Evolutionary conservation across 2,329 filamentous ascomycete species (phyloP).

Genomic region (Diaporthe amygdali): DNA sequence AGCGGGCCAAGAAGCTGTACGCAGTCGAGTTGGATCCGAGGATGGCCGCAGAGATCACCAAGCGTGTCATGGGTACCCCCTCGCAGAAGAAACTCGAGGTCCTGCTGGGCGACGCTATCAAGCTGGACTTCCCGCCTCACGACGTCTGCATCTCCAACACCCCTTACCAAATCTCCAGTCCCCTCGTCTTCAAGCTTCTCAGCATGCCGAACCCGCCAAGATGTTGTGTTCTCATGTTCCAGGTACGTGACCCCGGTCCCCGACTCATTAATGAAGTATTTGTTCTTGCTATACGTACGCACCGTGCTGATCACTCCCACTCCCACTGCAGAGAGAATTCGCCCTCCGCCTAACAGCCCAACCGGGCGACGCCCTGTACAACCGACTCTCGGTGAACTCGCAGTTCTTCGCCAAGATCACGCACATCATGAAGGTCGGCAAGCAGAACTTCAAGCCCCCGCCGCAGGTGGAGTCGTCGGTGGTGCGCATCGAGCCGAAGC

Average conservation of each 20-base stretch:
- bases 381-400: slow-evolving; percentile 87
- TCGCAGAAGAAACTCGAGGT: slow-evolving; percentile 85
- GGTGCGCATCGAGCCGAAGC: slow-evolving; percentile 87
- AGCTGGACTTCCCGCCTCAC: slow-evolving; percentile 74
- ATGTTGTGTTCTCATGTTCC: slow-evolving; percentile 91
- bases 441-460: slow-evolving; percentile 95
- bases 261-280: too few relatives aligned
- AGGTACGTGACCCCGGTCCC: slow-evolving; percentile 46
- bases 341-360: slow-evolving; percentile 87
- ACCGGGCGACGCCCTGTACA: slow-evolving; percentile 88
- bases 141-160: slow-evolving; percentile 85
- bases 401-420: slow-evolving; percentile 79
- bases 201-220: slow-evolving; percentile 81
- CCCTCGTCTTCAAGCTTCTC: slow-evolving; percentile 86
- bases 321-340: slow-evolving; percentile 91
- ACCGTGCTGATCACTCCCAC: neutral
- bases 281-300: slow-evolving; percentile 62
- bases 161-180: slow-evolving; percentile 71
- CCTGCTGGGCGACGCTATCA: slow-evolving; percentile 90
- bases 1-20: slow-evolving; percentile 80
- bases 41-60: slow-evolving; percentile 56
- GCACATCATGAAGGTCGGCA: slow-evolving; percentile 91
- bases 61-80: slow-evolving; percentile 89
- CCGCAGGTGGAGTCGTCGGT: slow-evolving; percentile 92
- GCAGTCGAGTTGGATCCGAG: slow-evolving; percentile 88